phyloP scores from a whole-genome alignment of 345 rosid species.

The Cardamine resedifolia region DNA sequence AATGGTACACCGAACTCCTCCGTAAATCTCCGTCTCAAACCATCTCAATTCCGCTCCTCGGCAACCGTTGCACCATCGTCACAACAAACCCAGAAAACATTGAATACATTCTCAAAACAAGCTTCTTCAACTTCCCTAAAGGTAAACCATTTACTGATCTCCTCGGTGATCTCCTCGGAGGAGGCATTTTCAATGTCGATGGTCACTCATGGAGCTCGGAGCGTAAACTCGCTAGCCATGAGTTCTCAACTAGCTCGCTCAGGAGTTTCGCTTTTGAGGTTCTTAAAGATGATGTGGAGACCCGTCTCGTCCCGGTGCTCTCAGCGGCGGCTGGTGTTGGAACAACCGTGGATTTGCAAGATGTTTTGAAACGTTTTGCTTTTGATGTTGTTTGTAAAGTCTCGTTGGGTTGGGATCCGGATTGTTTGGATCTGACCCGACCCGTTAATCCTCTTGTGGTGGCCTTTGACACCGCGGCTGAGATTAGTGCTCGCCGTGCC shows the following conservation, averaged over 20 bases:
- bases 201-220: constrained; percentile 70
- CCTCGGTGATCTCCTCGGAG: constrained; percentile 68
- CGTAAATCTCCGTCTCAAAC: constrained; percentile 25
- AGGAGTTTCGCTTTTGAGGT: constrained; percentile 50
- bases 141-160: constrained; percentile 58
- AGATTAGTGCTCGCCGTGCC: constrained; percentile 64
- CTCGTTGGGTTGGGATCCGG: constrained; percentile 71
- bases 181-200: constrained; percentile 71
- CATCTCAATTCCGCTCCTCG: constrained; percentile 21
- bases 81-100: constrained; percentile 61
- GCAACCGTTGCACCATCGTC: constrained; percentile 46
- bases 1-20: constrained; percentile 29
- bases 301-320: constrained; percentile 48
- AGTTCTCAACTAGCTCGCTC: constrained; percentile 54
- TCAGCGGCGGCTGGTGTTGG: constrained; percentile 20
- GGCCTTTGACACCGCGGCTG: constrained; percentile 66
- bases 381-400: constrained; percentile 62
- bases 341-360: constrained; percentile 49
- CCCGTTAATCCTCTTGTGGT: constrained; percentile 56
- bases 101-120: constrained; percentile 61
- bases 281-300: constrained; percentile 43
- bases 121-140: constrained; percentile 67
- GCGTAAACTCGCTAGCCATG: constrained; percentile 61
- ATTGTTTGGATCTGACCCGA: constrained; percentile 51
- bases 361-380: constrained; percentile 60